A percentile compares a stretch with the other conserved stretches of the same genome.
Evolutionary conservation across 495 filamentous ascomycete genomes (phyloP).

Genomic region (Penicillium bovifimosum): DNA sequence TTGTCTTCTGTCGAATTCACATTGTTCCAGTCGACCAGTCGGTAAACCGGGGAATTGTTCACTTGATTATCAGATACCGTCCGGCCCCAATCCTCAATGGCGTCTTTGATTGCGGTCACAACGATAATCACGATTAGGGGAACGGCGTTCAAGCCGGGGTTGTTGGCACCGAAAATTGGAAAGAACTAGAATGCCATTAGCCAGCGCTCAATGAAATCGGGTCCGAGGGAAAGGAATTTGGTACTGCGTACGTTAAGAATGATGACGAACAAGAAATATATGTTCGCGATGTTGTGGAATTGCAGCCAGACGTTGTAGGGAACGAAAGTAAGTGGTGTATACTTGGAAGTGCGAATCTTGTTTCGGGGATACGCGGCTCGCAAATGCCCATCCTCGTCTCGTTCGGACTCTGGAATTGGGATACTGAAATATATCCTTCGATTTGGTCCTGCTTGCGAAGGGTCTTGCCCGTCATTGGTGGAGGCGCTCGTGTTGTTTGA

Average conservation of each 20-base stretch:
- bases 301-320: conserved; percentile 97
- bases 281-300: conserved; percentile 97
- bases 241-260: conserved; percentile 74
- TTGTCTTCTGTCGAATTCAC: conserved; percentile 88
- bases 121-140: conserved; percentile 93
- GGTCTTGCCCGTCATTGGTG: conserved; percentile 32
- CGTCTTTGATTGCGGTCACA: conserved; percentile 90
- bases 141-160: conserved; percentile 84
- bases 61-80: conserved; percentile 89
- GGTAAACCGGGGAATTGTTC: conserved; percentile 94
- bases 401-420: conserved; percentile 68
- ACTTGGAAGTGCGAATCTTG: conserved; percentile 97
- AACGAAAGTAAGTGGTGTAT: conserved; percentile 92
- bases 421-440: conserved; percentile 78
- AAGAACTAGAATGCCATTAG: conserved; percentile 62
- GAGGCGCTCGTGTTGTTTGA: conserved; percentile 37
- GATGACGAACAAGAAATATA: conserved; percentile 96
- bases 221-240: background rate
- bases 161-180: conserved; percentile 86
- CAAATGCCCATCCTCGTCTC: conserved; percentile 79
- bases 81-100: conserved; percentile 94
- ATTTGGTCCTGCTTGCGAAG: conserved; percentile 23
- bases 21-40: conserved; percentile 82
- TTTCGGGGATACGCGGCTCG: conserved; percentile 70
- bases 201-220: background rate